Conservation (phyloP, 495 filamentous ascomycete species). For the Neurospora terricola region DNA sequence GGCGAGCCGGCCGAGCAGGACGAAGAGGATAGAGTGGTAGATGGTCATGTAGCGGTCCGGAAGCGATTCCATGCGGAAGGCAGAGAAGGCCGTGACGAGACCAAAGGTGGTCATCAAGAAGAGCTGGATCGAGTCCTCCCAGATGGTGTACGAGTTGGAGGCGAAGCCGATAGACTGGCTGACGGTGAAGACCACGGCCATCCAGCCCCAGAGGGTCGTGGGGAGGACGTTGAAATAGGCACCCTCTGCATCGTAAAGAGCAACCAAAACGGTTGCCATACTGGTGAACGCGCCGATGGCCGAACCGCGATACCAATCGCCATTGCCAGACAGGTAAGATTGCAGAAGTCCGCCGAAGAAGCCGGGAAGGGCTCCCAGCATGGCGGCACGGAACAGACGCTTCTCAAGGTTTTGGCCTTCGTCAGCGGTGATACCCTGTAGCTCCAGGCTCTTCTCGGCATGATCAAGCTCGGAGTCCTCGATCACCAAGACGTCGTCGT, state of each 20-base stretch:
- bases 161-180: slow-evolving; percentile 84
- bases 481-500: slow-evolving; percentile 32
- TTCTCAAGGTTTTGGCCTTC: slow-evolving; percentile 24
- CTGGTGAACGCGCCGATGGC: slow-evolving; percentile 50
- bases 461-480: slow-evolving; percentile 35
- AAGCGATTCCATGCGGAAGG: slow-evolving; percentile 54
- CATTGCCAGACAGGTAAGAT: slow-evolving; percentile 20
- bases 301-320: slow-evolving; percentile 29
- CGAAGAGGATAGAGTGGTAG: slow-evolving; percentile 77
- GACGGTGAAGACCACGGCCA: slow-evolving; percentile 69
- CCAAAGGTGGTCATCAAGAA: slow-evolving; percentile 90
- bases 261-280: slow-evolving; percentile 48
- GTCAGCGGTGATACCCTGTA: slow-evolving; percentile 23
- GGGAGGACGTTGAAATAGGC: slow-evolving; percentile 55
- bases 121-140: slow-evolving; percentile 92
- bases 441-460: slow-evolving; percentile 33
- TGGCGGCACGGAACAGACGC: slow-evolving; percentile 23
- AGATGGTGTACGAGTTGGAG: slow-evolving; percentile 96
- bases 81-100: slow-evolving; percentile 56
- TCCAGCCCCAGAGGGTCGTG: slow-evolving; percentile 75
- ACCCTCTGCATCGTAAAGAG: slow-evolving; percentile 41
- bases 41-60: slow-evolving; percentile 61
- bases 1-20: slow-evolving; percentile 68
- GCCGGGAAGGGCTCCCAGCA: slow-evolving; percentile 20
- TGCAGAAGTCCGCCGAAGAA: slow-evolving; percentile 19